phyloP scores from a whole-genome alignment of 495 filamentous ascomycete genomes.

The Hypoxylon lienhwacheense region DNA sequence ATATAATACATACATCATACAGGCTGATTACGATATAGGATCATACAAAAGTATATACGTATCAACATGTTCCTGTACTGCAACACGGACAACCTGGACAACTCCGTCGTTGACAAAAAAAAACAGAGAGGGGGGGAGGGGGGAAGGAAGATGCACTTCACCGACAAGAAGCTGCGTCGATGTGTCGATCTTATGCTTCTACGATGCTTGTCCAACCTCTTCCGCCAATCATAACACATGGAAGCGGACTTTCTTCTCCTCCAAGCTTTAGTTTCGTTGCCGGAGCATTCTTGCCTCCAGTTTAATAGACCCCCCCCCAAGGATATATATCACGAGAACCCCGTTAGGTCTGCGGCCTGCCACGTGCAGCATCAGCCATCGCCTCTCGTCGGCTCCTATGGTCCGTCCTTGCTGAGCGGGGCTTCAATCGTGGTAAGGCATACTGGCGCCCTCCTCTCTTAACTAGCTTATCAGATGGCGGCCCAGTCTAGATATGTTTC shows the following conservation, averaged over 20 bases:
- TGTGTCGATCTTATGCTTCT: slow-evolving; percentile 30
- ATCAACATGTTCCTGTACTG: slow-evolving; percentile 15
- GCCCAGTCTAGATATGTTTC: slow-evolving; percentile 15
- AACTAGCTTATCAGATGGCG: slow-evolving; percentile 24
- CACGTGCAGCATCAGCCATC: slow-evolving; percentile 28
- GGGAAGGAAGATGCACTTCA: slow-evolving; percentile 21
- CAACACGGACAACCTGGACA: slow-evolving; percentile 15
- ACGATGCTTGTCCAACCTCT: slow-evolving; percentile 20
- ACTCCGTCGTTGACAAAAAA: too few species aligned
- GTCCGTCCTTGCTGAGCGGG: slow-evolving; percentile 19
- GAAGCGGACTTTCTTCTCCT: slow-evolving; percentile 18
- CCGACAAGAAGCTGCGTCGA: slow-evolving; percentile 29
- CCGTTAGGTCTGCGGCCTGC: slow-evolving; percentile 25
- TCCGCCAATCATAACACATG: slow-evolving; percentile 21
- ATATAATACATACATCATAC: too few species aligned
- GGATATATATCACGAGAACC: slow-evolving; percentile 28
- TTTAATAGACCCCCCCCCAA: slow-evolving; percentile 22
- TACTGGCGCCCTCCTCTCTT: slow-evolving; percentile 16
- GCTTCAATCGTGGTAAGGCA: slow-evolving; percentile 29
- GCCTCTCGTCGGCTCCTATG: slow-evolving; percentile 18
- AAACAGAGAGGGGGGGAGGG: too few species aligned
- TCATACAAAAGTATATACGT: too few species aligned
- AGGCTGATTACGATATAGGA: too few species aligned
- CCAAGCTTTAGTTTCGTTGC: slow-evolving; percentile 22
- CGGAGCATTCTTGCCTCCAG: slow-evolving; percentile 35